Conservation (phyloP, 306 rosid species). For the Vigna reflexopilosa region DNA sequence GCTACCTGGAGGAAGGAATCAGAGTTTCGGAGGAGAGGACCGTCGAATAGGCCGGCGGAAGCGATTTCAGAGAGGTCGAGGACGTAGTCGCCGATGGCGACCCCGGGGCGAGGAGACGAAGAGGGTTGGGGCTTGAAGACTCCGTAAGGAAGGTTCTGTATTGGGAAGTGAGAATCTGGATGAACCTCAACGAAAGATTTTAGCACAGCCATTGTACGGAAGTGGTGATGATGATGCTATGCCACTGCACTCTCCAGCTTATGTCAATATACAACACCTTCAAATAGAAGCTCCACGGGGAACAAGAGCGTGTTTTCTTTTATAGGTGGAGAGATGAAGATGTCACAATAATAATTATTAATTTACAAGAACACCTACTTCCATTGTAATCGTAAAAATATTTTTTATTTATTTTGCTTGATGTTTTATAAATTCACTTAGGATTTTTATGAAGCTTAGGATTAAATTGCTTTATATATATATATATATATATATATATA, state of each 20-base stretch:
- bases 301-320: neutral
- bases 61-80: slow-evolving; percentile 80
- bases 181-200: slow-evolving; percentile 71
- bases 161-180: slow-evolving; percentile 87
- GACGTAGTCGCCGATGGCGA: slow-evolving; percentile 87
- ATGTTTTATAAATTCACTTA: too few relatives aligned
- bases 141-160: slow-evolving; percentile 90
- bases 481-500: too few relatives aligned
- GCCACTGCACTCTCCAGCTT: neutral
- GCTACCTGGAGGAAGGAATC: slow-evolving; percentile 79
- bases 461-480: too few relatives aligned
- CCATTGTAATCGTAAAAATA: neutral
- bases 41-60: slow-evolving; percentile 76
- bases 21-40: slow-evolving; percentile 81
- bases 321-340: neutral
- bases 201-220: slow-evolving; percentile 55
- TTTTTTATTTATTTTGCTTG: too few relatives aligned
- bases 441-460: too few relatives aligned
- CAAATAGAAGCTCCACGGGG: neutral
- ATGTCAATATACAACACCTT: neutral
- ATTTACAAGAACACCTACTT: neutral
- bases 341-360: neutral
- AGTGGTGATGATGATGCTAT: neutral
- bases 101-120: slow-evolving; percentile 75
- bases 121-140: slow-evolving; percentile 67